These are phyloP conservation scores for Diospyros kaki DNA, from an alignment of 148 eudicot genomes.

Conservation along the genomic window DNA sequence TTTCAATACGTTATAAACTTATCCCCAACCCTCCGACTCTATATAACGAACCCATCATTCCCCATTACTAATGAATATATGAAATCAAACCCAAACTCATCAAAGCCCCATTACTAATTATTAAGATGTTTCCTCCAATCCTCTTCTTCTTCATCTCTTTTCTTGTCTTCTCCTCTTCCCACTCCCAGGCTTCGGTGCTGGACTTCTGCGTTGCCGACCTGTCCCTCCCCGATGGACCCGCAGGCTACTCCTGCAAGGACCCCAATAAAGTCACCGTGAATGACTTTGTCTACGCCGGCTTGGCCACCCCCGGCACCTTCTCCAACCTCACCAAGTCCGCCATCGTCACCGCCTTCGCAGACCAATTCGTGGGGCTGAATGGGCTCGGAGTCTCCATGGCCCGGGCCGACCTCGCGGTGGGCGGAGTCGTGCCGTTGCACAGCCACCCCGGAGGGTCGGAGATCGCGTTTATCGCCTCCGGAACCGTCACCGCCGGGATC, in stretches of 20 bases:
- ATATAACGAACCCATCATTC: no score
- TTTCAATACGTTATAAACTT: no score
- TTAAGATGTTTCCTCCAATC: conserved; percentile 33
- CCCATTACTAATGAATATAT: no score
- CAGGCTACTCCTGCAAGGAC: conserved; percentile 51
- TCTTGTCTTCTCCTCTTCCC: conserved; percentile 21
- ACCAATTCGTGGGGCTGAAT: conserved; percentile 46
- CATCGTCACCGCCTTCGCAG: conserved; percentile 38
- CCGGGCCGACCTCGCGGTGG: conserved; percentile 37
- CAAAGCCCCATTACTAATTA: no score
- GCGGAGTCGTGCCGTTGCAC: conserved; percentile 51
- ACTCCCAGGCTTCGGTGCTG: conserved; percentile 12
- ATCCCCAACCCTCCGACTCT: no score
- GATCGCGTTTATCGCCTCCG: conserved; percentile 27
- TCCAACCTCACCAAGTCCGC: conserved; percentile 45
- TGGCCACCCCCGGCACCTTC: conserved; percentile 32
- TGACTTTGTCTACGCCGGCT: conserved; percentile 38
- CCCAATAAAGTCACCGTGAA: conserved; percentile 26
- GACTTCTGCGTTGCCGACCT: conserved; percentile 49
- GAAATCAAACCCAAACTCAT: no score
- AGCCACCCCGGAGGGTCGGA: conserved; percentile 50
- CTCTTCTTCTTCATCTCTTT: conserved; percentile 17
- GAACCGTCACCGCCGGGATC: conserved; percentile 39
- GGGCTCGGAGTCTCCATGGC: conserved; percentile 49
- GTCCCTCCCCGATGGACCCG: conserved; percentile 29